phyloP scores from a whole-genome alignment of 169 alveolate species.

The Plasmodium gaboni region DNA sequence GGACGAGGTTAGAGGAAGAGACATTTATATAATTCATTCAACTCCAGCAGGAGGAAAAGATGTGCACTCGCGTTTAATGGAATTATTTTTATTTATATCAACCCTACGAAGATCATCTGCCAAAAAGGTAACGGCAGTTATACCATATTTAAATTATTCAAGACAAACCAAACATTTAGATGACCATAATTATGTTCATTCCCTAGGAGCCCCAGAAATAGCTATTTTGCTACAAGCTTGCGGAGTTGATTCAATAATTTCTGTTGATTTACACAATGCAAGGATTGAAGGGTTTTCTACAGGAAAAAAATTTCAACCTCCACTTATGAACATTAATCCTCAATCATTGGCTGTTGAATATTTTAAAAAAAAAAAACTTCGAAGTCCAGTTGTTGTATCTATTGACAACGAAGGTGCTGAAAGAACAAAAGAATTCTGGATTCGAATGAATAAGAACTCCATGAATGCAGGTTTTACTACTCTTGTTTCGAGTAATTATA shows the following conservation, averaged over 20 bases:
- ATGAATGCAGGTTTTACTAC: conserved; percentile 82
- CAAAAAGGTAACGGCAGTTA: conserved; percentile 89
- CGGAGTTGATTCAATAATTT: conserved; percentile 86
- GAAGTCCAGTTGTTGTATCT: conserved; percentile 82
- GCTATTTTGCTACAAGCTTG: conserved; percentile 79
- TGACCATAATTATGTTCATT: conserved; percentile 54
- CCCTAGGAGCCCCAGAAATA: conserved; percentile 70
- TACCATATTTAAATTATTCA: conserved; percentile 93
- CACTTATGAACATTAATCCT: conserved; percentile 84
- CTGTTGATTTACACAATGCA: conserved; percentile 87
- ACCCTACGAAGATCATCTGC: conserved; percentile 92
- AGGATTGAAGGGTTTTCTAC: conserved; percentile 84
- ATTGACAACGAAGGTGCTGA: conserved; percentile 89
- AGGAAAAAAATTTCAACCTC: conserved; percentile 74
- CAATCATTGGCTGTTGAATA: conserved; percentile 83
- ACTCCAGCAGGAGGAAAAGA: conserved; percentile 89
- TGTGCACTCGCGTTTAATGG: conserved; percentile 78
- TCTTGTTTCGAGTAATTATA: conserved; percentile 46
- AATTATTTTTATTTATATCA: conserved; percentile 77
- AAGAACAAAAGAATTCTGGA: conserved; percentile 84
- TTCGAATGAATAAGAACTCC: conserved; percentile 78
- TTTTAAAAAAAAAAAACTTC: conserved; percentile 79
- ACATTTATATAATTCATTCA: conserved; percentile 88
- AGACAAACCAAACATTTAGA: conserved; percentile 80
- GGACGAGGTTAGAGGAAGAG: conserved; percentile 92